Base-by-base conservation (phyloP, 352 stramenopile species). In the Phytophthora boehmeriae region DNA sequence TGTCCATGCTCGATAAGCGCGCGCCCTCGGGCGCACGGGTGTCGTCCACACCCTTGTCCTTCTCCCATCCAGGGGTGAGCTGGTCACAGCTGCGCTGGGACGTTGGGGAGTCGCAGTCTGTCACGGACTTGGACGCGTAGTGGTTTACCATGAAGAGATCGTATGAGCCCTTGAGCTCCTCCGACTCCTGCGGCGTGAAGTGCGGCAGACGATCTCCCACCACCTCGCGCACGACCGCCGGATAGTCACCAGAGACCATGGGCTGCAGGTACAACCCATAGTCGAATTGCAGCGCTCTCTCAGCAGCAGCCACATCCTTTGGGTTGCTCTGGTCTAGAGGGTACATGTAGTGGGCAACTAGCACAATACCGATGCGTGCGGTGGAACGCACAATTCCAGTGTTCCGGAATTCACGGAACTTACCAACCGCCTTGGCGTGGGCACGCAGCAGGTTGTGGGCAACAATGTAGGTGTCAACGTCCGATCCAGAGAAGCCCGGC, bases 131-230 rank as follows among this genome's bases (percentile, higher is more conserved):
- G 45, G 94, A 89, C 32, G 71, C 73, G 68, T 99, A 99, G 65
- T 98, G 91, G 73, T 99, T 98, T 5, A 98, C 60, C 44, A 96
- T 97, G 44, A 99, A 93, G 44, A 98, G 88, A 50, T 99, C 96
- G 61, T 85, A 87, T n/a, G 86, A 97, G 9, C 79, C 82, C 36
- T 78, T 77, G 16, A 98, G 56, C 25, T 89, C 35, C 32, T 72
- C 72, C 22, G 80, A 55, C 46, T 98, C 77, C 23, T 89, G 67
- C 1, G 54, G 16, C 3, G 92, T 96, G 66, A 98, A 98, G 20
- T 58, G 27, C 3, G 95, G 95, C 8, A 98, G 74, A n/a, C 88
- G 77, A 13, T 78, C 71, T 5, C 91, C 87, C 1, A 90, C 78
- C 38, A 83, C 70, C 36, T 91, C 54, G 19, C 80, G 78, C 94